Percentiles rank a stretch among this genome's conserved stretches.
These are phyloP conservation scores for Coemansia umbellata DNA, from an alignment of 192 early-diverging fungal species.

Conservation along the genomic window DNA sequence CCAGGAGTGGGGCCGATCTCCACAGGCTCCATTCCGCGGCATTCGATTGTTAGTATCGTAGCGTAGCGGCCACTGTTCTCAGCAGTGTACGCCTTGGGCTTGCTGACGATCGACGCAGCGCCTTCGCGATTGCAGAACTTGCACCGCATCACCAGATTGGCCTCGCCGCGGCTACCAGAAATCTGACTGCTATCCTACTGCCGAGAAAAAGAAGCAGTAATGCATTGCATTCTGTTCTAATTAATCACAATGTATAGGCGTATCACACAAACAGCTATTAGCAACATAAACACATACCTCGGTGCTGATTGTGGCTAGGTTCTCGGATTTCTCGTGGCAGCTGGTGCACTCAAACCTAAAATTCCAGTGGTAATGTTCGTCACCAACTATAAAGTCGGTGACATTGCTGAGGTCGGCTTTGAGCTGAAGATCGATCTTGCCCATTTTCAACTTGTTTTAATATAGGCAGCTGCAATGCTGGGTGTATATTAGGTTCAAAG, in stretches of 20 bases:
- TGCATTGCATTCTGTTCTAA: background rate
- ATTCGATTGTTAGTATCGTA: constrained; percentile 68
- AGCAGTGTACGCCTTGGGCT: constrained; percentile 18
- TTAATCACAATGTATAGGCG: background rate
- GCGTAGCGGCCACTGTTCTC: constrained; percentile 61
- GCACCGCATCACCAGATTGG: constrained; percentile 88
- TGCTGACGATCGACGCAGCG: constrained; percentile 51
- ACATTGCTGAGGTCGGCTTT: constrained; percentile 82
- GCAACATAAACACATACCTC: constrained; percentile 6
- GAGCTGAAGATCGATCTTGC: constrained; percentile 54
- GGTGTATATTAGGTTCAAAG: too few species aligned
- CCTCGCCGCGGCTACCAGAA: constrained; percentile 69
- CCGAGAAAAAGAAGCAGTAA: too few species aligned
- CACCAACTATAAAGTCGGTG: constrained; percentile 63
- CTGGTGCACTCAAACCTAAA: constrained; percentile 77
- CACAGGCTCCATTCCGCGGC: constrained; percentile 78
- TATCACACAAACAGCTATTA: background rate
- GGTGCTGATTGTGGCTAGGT: constrained; percentile 33
- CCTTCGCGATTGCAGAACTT: constrained; percentile 83
- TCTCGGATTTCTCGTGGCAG: constrained; percentile 73
- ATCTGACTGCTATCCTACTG: constrained; percentile 61
- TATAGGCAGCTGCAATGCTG: too few species aligned
- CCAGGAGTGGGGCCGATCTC: constrained; percentile 64
- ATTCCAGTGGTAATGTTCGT: constrained; percentile 55
- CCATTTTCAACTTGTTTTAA: background rate